Evolutionary conservation across 2,329 filamentous ascomycete genomes (phyloP), one percentile per base, ranked within the genome.

Genomic region (Sclerotinia borealis): DNA sequence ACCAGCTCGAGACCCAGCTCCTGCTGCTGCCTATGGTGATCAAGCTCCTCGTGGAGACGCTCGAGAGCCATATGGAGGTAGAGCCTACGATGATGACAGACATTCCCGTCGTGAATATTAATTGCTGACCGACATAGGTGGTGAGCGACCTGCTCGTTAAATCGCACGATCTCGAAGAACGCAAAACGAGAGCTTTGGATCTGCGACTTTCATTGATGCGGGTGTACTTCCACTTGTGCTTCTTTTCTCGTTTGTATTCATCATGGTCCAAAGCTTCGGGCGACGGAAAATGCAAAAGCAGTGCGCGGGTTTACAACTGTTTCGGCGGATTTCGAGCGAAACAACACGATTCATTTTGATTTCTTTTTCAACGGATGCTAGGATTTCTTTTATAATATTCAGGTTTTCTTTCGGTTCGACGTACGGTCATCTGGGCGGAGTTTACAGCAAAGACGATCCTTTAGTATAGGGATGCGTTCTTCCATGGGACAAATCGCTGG

Each of bases 61-160:
- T 65, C 75, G 77, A 67, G 77, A 79, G 67, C 74, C 77, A 71
- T 79, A 79, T 67, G 75, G 75, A 75, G 74, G 77, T 76, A 75
- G 73, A 73, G 63, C 69, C 67, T 72, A 72, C 70, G 71, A 73
- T 69, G 72, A 75, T 67, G 73, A 74, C 47, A 71, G 70, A 71
- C 69, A 68, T 51, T 70, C 67, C 67, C 70, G 69, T 71, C 72
- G 72, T 69, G 70, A 72, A 68, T 73, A 71, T 72, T 75, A 68
- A 74, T 72, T 70, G 72, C 74, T 75, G 66, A 75, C 72, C 66
- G 61, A 67, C 61, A 66, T 66, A 75, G 73, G 72, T 72, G 71
- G 72, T 70, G 73, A 74, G 70, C 73, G 72, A 66, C 72, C 72
- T 71, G 72, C 72, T 72, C 73, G 72, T 74, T 74, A 74, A 74